Conservation (phyloP, 2,329 filamentous ascomycete species). For the Dothideomycetidae sp. region DNA sequence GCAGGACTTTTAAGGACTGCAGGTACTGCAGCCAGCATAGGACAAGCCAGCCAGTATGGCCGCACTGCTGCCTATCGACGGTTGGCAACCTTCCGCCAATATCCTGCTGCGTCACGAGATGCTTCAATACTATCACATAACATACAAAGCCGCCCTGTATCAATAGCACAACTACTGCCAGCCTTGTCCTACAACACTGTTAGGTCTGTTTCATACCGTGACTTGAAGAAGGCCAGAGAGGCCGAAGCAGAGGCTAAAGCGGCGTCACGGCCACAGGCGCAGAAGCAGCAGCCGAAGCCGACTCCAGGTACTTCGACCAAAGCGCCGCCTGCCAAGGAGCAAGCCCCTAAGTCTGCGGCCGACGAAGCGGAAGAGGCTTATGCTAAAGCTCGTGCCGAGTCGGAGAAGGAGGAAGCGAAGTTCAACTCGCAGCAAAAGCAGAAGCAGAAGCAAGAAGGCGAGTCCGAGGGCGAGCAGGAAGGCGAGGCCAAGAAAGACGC, state of each 20-base stretch:
- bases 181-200: slow-evolving; percentile 29
- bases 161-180: slow-evolving; percentile 28
- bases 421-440: slow-evolving; percentile 29
- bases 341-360: slow-evolving; percentile 14
- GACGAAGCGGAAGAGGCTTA: slow-evolving; percentile 23
- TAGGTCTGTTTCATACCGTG: slow-evolving; percentile 31
- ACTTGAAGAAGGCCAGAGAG: slow-evolving; percentile 24
- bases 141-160: slow-evolving; percentile 16
- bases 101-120: neutral
- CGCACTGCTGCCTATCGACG: slow-evolving; percentile 35
- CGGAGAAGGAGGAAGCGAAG: slow-evolving; percentile 30
- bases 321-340: slow-evolving; percentile 20
- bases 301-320: too few relatives aligned
- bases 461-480: slow-evolving; percentile 33
- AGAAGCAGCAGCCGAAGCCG: slow-evolving; percentile 29
- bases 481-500: slow-evolving; percentile 49
- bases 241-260: slow-evolving; percentile 19
- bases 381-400: slow-evolving; percentile 22
- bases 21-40: slow-evolving; percentile 18
- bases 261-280: slow-evolving; percentile 15
- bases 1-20: slow-evolving; percentile 2
- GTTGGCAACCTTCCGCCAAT: slow-evolving; percentile 22
- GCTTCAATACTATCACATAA: neutral
- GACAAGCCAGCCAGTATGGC: slow-evolving; percentile 27
- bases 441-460: slow-evolving; percentile 35